phyloP scores from a whole-genome alignment of 2,329 filamentous ascomycete genomes.

The Hortaea werneckii region DNA sequence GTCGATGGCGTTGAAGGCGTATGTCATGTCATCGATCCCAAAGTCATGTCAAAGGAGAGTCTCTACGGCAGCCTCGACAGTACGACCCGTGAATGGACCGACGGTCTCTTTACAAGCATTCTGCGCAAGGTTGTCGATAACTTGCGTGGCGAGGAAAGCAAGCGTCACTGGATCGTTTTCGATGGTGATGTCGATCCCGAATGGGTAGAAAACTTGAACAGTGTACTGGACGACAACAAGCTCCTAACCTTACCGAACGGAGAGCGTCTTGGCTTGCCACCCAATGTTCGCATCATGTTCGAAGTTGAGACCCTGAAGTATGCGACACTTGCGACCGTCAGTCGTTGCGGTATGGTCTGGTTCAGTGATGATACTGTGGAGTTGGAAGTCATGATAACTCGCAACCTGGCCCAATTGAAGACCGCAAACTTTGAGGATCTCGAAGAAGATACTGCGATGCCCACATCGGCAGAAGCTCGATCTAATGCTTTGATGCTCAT shows the following conservation, averaged over 20 bases:
- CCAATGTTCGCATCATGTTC: conserved; percentile 99
- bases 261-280: conserved; percentile 86
- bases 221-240: conserved; percentile 98
- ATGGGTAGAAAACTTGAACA: conserved; percentile 99
- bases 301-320: conserved; percentile 98
- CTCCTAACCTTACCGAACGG: conserved; percentile 92
- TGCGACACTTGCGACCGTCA: conserved; percentile 94
- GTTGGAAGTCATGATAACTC: conserved; percentile 79
- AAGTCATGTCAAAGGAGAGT: conserved; percentile 99
- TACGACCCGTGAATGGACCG: conserved; percentile 97
- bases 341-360: conserved; percentile 99
- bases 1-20: conserved; percentile 90
- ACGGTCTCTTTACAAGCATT: conserved; percentile 95
- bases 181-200: conserved; percentile 98
- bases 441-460: conserved; percentile 79
- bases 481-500: conserved; percentile 74
- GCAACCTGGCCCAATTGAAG: conserved; percentile 78
- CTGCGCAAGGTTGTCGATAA: conserved; percentile 98
- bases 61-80: conserved; percentile 92
- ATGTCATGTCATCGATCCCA: conserved; percentile 95
- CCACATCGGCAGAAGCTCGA: conserved; percentile 38
- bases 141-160: conserved; percentile 88
- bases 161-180: conserved; percentile 98
- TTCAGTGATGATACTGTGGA: conserved; percentile 98
- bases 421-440: conserved; percentile 85